phyloP scores from a whole-genome alignment of 495 filamentous ascomycete genomes.

The Aspergillus taichungensis region DNA sequence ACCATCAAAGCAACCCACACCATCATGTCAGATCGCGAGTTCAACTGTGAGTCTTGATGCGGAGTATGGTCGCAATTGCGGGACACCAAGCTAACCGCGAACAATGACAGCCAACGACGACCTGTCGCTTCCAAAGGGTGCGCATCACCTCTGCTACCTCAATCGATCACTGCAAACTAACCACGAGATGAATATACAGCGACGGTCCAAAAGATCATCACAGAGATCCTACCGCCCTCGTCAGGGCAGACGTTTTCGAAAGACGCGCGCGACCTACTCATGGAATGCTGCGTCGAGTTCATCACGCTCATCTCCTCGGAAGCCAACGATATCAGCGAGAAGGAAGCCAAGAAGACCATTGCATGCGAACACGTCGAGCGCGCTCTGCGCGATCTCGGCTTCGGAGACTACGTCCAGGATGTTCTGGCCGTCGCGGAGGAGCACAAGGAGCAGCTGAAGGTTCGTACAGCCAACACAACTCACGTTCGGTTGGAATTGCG shows the following conservation, averaged over 20 bases:
- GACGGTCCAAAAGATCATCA: conserved; percentile 96
- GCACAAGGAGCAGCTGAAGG: conserved; percentile 87
- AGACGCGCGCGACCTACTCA: conserved; percentile 88
- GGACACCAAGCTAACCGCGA: conserved; percentile 12
- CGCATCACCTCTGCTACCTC: conserved; percentile 3
- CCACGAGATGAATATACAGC: conserved; percentile 41
- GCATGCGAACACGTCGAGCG: conserved; percentile 93
- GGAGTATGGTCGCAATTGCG: conserved; percentile 12
- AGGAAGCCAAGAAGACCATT: conserved; percentile 97
- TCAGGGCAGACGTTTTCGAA: conserved; percentile 72
- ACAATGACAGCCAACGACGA: conserved; percentile 66
- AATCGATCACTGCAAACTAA: background rate
- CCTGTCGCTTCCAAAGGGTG: conserved; percentile 90
- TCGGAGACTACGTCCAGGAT: conserved; percentile 78
- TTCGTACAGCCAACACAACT: conserved; percentile 24
- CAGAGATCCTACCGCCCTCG: conserved; percentile 74
- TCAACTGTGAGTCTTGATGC: conserved; percentile 52
- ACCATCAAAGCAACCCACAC: background rate
- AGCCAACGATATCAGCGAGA: conserved; percentile 97
- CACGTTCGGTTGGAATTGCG: background rate
- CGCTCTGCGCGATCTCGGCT: conserved; percentile 82
- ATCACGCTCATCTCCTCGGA: conserved; percentile 95
- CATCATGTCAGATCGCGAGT: conserved; percentile 87
- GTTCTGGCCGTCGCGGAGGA: conserved; percentile 82
- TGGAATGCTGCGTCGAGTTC: conserved; percentile 99